Evolutionary conservation across 441 rosid species (phyloP).

Genomic region (Erodium moschatum): DNA sequence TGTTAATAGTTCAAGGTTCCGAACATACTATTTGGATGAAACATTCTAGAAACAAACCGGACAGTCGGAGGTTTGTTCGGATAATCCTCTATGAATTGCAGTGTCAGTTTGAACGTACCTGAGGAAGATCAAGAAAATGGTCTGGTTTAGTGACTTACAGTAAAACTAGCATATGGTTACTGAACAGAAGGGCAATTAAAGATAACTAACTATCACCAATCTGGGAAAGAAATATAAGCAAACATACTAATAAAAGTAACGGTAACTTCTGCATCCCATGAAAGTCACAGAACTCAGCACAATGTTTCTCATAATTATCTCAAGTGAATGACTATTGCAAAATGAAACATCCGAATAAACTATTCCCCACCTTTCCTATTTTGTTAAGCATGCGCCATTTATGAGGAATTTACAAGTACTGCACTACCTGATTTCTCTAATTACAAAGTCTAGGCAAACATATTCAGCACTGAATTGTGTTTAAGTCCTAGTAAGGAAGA

Average conservation of each 20-base stretch:
- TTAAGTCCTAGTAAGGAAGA: too few relatives aligned
- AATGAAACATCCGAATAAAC: neutral
- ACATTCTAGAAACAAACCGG: constrained; percentile 45
- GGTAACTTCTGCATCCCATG: neutral
- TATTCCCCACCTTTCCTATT: neutral
- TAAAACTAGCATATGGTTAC: neutral
- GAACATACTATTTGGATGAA: constrained; percentile 45
- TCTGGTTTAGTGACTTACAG: neutral
- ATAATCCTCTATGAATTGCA: constrained; percentile 45
- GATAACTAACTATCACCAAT: neutral
- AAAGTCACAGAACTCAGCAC: neutral
- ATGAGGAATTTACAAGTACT: neutral
- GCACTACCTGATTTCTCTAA: neutral
- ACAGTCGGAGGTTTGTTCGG: constrained; percentile 50
- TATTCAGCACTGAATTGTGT: neutral
- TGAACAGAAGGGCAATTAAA: neutral
- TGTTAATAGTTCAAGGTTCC: neutral
- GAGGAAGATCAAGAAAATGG: constrained; percentile 16
- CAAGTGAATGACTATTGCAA: neutral
- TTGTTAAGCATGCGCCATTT: neutral
- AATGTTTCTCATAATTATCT: neutral
- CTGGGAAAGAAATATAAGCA: neutral
- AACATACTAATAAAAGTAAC: neutral
- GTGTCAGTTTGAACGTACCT: constrained; percentile 46
- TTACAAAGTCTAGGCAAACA: neutral